Evolutionary conservation across 192 early-diverging fungal genomes (phyloP).

Genomic region (Backusella liffmaniae): DNA sequence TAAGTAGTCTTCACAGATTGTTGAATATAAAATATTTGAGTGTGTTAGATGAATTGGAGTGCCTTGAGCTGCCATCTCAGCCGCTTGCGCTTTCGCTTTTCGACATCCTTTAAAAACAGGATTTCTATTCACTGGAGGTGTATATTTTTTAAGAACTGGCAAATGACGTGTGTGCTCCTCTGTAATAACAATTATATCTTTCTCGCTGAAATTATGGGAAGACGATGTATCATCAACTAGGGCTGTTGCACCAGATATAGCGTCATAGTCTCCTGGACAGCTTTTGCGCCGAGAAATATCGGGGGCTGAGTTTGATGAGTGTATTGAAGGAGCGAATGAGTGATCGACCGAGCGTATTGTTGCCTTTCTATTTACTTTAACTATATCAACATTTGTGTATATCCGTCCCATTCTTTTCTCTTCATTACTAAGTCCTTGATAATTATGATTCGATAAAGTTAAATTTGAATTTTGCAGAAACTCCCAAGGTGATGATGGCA

Average conservation of each 20-base stretch:
- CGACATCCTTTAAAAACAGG: constrained; percentile 4
- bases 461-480: background rate
- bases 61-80: background rate
- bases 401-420: background rate
- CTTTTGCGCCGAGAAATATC: background rate
- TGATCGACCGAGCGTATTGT: background rate
- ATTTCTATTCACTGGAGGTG: background rate
- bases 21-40: background rate
- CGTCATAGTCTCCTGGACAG: background rate
- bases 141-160: constrained; percentile 6
- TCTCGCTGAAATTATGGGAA: background rate
- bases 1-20: background rate
- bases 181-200: constrained; percentile 1
- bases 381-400: background rate
- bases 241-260: no score
- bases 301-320: background rate
- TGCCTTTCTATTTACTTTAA: background rate
- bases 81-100: constrained; percentile 6
- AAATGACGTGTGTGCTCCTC: constrained; percentile 1
- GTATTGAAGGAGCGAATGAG: background rate
- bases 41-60: background rate
- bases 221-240: background rate
- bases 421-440: background rate
- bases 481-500: background rate
- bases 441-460: background rate